phyloP scores from a whole-genome alignment of 1,139 yeast genomes.

The Insectozyma bohioensis region DNA sequence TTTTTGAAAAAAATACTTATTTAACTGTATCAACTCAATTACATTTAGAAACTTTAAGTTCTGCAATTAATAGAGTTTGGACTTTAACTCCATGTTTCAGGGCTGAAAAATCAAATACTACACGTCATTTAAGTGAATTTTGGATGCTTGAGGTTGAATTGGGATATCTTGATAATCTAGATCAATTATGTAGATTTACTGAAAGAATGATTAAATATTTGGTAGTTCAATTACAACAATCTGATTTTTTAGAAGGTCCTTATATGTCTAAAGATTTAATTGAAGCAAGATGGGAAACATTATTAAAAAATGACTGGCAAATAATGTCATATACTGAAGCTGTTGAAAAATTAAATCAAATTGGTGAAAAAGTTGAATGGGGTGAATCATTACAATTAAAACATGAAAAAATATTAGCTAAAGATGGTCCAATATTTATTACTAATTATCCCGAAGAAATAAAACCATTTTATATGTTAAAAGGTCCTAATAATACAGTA shows the following conservation, averaged over 20 bases:
- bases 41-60: constrained; percentile 80
- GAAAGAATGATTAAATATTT: constrained; percentile 66
- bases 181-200: constrained; percentile 62
- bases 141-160: constrained; percentile 98
- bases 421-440: constrained; percentile 77
- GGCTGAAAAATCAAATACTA: constrained; percentile 91
- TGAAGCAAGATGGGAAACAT: constrained; percentile 34
- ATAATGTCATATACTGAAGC: constrained; percentile 77
- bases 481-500: constrained; percentile 56
- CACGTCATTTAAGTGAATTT: constrained; percentile 88
- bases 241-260: constrained; percentile 43
- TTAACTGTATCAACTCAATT: constrained; percentile 91
- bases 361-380: constrained; percentile 34
- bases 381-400: constrained; percentile 79
- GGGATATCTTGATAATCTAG: constrained; percentile 58
- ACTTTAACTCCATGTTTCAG: constrained; percentile 88
- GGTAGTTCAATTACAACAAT: constrained; percentile 5
- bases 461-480: constrained; percentile 91
- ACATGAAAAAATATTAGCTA: constrained; percentile 91
- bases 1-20: constrained; percentile 68
- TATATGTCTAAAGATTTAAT: constrained; percentile 33
- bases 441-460: constrained; percentile 79
- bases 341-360: constrained; percentile 41
- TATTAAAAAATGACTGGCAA: constrained; percentile 55
- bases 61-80: constrained; percentile 83